phyloP scores from a whole-genome alignment of 208 protist genomes.

The Leishmania amazonensis region DNA sequence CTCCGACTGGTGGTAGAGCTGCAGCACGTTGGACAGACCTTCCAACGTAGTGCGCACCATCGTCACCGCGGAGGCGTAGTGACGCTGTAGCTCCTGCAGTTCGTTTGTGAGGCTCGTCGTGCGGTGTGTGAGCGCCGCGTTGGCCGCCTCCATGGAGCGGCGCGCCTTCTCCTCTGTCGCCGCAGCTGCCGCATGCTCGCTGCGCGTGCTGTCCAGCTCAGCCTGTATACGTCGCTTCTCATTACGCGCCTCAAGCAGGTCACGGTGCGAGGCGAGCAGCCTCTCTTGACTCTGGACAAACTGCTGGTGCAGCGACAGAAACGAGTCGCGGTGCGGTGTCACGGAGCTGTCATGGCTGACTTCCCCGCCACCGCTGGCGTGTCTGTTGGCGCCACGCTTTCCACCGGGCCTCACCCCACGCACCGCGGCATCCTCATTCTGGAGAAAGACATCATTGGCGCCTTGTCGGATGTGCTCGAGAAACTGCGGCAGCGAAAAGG shows the following conservation, averaged over 20 bases:
- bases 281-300: slow-evolving; percentile 35
- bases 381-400: background rate
- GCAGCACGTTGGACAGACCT: slow-evolving; percentile 38
- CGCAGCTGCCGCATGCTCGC: slow-evolving; percentile 12
- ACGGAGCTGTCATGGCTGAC: slow-evolving; percentile 12
- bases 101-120: slow-evolving; percentile 31
- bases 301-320: slow-evolving; percentile 31
- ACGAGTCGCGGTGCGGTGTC: slow-evolving; percentile 30
- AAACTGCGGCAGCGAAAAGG: slow-evolving; percentile 26
- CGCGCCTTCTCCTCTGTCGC: slow-evolving; percentile 15
- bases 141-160: slow-evolving; percentile 38
- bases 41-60: slow-evolving; percentile 55
- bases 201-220: slow-evolving; percentile 12
- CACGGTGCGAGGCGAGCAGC: slow-evolving; percentile 32
- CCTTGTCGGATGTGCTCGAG: slow-evolving; percentile 31
- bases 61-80: slow-evolving; percentile 40
- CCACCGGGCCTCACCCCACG: background rate
- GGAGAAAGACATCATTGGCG: slow-evolving; percentile 36
- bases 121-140: slow-evolving; percentile 46
- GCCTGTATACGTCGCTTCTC: slow-evolving; percentile 25
- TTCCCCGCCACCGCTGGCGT: background rate
- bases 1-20: slow-evolving; percentile 49
- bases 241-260: slow-evolving; percentile 28
- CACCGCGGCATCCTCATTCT: slow-evolving; percentile 20
- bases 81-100: slow-evolving; percentile 39